Conservation (phyloP, 441 rosid genomes). For the Erodium moschatum region DNA sequence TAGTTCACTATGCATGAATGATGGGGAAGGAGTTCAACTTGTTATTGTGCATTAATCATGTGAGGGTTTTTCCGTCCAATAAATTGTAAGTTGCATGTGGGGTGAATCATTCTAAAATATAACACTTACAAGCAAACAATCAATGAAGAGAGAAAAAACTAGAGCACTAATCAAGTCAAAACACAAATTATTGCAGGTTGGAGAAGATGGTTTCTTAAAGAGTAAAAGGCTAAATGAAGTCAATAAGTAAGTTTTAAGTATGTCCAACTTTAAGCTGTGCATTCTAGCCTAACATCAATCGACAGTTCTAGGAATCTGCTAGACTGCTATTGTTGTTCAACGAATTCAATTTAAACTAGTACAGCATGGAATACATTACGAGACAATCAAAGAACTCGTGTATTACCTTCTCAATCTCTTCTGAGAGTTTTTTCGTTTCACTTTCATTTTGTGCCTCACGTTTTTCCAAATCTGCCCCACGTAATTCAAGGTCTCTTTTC, state of each 20-base stretch:
- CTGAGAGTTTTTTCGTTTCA: slow-evolving; percentile 53
- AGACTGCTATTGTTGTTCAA: neutral
- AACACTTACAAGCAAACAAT: neutral
- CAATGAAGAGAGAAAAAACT: neutral
- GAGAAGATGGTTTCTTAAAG: neutral
- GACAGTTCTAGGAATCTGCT: neutral
- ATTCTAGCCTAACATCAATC: neutral
- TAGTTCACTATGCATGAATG: neutral
- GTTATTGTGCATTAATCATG: neutral
- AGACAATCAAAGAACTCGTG: slow-evolving; percentile 14
- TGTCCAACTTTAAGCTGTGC: neutral
- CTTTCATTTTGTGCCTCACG: slow-evolving; percentile 73
- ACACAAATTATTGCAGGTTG: neutral
- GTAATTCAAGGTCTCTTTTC: slow-evolving; percentile 59
- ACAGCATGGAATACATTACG: slow-evolving; percentile 8
- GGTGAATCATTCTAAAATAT: neutral
- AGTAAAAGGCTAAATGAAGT: neutral
- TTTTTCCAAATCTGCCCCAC: slow-evolving; percentile 52
- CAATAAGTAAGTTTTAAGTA: neutral
- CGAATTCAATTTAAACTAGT: neutral
- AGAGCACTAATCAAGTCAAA: neutral
- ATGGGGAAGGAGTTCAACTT: neutral
- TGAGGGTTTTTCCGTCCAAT: neutral
- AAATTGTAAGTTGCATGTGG: neutral
- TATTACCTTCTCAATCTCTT: slow-evolving; percentile 64